phyloP scores from a whole-genome alignment of 2,329 filamentous ascomycete genomes.

The Madurella mycetomatis region DNA sequence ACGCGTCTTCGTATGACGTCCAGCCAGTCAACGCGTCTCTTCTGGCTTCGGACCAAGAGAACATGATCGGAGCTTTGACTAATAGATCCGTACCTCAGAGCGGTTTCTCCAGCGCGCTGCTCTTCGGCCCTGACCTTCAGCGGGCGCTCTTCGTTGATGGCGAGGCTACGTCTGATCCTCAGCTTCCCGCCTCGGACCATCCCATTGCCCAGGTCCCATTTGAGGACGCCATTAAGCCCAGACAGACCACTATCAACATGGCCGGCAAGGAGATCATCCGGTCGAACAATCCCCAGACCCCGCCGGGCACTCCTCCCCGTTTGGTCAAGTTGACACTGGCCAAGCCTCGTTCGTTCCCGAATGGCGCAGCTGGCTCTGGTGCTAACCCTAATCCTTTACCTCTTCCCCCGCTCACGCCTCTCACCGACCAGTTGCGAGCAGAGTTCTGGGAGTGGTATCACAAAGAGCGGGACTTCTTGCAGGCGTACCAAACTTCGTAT shows the following conservation, averaged over 20 bases:
- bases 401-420: slow-evolving; percentile 2
- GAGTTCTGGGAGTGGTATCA: slow-evolving; percentile 4
- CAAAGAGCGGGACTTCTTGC: neutral
- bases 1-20: no score
- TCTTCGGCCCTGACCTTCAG: slow-evolving; percentile 7
- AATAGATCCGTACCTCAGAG: neutral
- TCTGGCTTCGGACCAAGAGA: neutral
- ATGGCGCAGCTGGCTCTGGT: neutral
- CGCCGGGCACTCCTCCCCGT: neutral
- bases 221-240: neutral
- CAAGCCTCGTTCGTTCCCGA: neutral
- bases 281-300: neutral
- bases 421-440: slow-evolving; percentile 10
- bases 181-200: neutral
- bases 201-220: no score
- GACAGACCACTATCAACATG: neutral
- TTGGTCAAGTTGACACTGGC: slow-evolving; percentile 3
- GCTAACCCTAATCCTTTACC: slow-evolving; percentile 3
- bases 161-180: neutral
- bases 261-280: neutral
- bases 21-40: neutral
- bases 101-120: neutral
- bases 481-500: slow-evolving; percentile 1
- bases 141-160: slow-evolving; percentile 10
- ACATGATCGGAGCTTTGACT: neutral